phyloP scores from a whole-genome alignment of 2,329 filamentous ascomycete species.

The Cladophialophora yegresii region DNA sequence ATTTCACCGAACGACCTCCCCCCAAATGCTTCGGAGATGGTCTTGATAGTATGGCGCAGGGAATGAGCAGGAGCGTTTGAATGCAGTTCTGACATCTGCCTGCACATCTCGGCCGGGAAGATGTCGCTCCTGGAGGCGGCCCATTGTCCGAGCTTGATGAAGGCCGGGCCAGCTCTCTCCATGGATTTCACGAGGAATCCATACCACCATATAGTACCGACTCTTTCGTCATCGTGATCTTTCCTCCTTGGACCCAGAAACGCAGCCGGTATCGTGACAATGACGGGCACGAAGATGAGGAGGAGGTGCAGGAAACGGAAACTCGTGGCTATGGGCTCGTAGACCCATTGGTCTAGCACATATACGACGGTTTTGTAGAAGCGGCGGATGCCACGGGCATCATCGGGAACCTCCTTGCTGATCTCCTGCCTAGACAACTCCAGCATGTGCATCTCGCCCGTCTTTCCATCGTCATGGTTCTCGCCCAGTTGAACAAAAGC shows the following conservation, averaged over 20 bases:
- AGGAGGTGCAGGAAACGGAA: constrained; percentile 84
- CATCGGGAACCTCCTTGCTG: constrained; percentile 64
- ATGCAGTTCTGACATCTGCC: constrained; percentile 90
- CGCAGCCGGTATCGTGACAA: constrained; percentile 74
- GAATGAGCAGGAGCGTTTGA: constrained; percentile 93
- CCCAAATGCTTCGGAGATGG: constrained; percentile 77
- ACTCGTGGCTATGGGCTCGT: constrained; percentile 82
- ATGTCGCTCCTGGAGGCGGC: constrained; percentile 94
- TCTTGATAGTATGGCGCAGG: constrained; percentile 74
- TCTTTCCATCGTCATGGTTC: constrained; percentile 57
- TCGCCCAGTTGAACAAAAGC: constrained; percentile 62
- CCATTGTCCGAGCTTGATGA: constrained; percentile 99
- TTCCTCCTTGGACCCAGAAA: constrained; percentile 71
- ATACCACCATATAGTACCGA: constrained; percentile 93
- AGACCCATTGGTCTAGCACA: constrained; percentile 62
- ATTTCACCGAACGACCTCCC: constrained; percentile 82
- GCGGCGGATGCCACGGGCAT: constrained; percentile 61
- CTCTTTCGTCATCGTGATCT: constrained; percentile 70
- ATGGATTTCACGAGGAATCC: constrained; percentile 80
- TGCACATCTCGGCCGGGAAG: constrained; percentile 89
- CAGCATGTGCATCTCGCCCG: constrained; percentile 83
- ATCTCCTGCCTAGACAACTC: constrained; percentile 78
- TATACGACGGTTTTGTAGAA: constrained; percentile 63
- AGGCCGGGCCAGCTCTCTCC: constrained; percentile 91
- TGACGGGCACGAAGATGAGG: constrained; percentile 86